phyloP scores from a whole-genome alignment of 2,329 filamentous ascomycete genomes.

The Colletotrichum magnum region DNA sequence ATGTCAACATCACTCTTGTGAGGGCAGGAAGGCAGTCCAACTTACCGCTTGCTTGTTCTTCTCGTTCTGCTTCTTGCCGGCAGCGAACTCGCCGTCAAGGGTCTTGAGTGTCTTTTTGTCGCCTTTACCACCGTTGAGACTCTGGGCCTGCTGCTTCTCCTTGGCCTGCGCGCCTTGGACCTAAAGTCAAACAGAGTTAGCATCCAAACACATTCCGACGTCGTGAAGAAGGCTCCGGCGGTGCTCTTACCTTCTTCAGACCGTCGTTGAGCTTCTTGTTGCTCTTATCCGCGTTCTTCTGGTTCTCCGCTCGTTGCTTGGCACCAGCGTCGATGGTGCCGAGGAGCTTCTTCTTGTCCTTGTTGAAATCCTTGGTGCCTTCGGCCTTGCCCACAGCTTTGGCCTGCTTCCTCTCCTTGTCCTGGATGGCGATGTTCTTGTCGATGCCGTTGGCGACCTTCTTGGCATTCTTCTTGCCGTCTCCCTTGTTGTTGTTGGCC shows the following conservation, averaged over 20 bases:
- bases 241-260: conserved; percentile 13
- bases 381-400: conserved; percentile 9
- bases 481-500: conserved; percentile 10
- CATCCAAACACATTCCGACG: neutral
- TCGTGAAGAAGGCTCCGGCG: neutral
- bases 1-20: neutral
- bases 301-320: conserved; percentile 5
- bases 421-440: conserved; percentile 28
- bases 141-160: conserved; percentile 22
- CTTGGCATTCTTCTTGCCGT: neutral
- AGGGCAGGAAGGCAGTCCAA: accelerated
- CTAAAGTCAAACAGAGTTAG: neutral
- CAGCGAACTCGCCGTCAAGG: conserved; percentile 3
- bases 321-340: neutral
- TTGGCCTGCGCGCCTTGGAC: conserved; percentile 22
- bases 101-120: conserved; percentile 19
- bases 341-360: conserved; percentile 6
- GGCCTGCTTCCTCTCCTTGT: conserved; percentile 18
- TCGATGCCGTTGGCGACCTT: conserved; percentile 12
- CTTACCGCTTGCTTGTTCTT: conserved; percentile 27
- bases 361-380: neutral
- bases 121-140: neutral
- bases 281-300: conserved; percentile 18
- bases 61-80: conserved; percentile 14
- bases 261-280: conserved; percentile 16